Base-by-base conservation (phyloP, 2,329 filamentous ascomycete species). In the Corinectria fuckeliana region DNA sequence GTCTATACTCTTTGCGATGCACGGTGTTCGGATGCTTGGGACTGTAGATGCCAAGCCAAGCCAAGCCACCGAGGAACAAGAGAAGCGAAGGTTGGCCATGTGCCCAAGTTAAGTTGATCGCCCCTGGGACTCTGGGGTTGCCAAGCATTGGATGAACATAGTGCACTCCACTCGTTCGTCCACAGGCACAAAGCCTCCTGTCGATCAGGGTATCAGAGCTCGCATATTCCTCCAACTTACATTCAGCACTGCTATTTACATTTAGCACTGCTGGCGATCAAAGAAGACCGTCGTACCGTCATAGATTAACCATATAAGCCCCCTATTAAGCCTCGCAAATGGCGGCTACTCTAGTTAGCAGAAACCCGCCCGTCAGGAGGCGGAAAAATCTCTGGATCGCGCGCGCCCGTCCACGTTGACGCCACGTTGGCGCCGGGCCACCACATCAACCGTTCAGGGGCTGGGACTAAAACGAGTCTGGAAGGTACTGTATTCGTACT, bases 391-490 rank as follows among this genome's bases (percentile, higher is more conserved):
- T 48, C 25, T 20, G 57, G 45, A 63, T 63, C 59, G 39, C n/a
- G 38, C 47, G n/a, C n/a, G 10, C 39, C 47, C 30, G 28, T 44
- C n/a, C n/a, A n/a, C n/a, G n/a, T 55, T n/a, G 14, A 51, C 54
- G 47, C 62, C 30, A 59, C 50, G 56, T 23, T 55, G 44, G 58
- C 60, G 60, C 47, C 62, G 48, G 34, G 56, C 54, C 60, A 67
- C 66, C 64, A 68, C 66, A 65, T 8, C n/a, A 36, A 14, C 61
- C 59, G 53, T 50, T 69, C 65, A 67, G 65, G 65, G 67, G 66
- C 59, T 50, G 16, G 44, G 47, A 44, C 16, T 25, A 60, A 62
- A 36, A 28, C 47, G 32, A 41, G n/a, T 48, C n/a, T n/a, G n/a
- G n/a, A n/a, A n/a, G n/a, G n/a, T n/a, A n/a, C n/a, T n/a, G n/a